phyloP scores from a whole-genome alignment of 257 asterid species.

The Ehretia macrophylla region DNA sequence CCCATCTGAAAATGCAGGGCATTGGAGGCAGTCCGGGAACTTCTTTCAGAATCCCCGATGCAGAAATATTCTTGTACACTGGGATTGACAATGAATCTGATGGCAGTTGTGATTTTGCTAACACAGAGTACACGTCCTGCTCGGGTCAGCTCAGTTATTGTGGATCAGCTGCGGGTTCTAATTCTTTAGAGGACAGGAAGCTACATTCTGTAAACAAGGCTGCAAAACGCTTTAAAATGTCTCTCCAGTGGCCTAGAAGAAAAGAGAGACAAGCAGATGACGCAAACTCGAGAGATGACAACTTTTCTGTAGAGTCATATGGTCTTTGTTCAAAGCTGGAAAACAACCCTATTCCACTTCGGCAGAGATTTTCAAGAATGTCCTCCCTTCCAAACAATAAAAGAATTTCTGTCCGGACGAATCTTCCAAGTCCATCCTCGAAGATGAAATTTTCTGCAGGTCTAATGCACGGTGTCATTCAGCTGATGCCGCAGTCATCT shows the following conservation, averaged over 20 bases:
- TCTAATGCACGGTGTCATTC: conserved; percentile 53
- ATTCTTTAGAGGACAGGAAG: conserved; percentile 29
- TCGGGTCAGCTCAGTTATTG: conserved; percentile 50
- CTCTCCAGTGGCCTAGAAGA: conserved; percentile 42
- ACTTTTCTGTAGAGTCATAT: conserved; percentile 30
- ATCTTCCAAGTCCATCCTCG: conserved; percentile 52
- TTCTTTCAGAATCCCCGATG: conserved; percentile 67
- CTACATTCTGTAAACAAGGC: conserved; percentile 33
- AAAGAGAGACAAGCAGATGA: conserved; percentile 22
- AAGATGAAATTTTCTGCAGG: conserved; percentile 59
- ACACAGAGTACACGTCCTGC: conserved; percentile 32
- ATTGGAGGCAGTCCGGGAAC: conserved; percentile 79
- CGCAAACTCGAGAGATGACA: conserved; percentile 26
- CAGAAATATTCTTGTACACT: conserved; percentile 55
- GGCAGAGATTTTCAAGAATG: conserved; percentile 52
- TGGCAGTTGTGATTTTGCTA: conserved; percentile 31
- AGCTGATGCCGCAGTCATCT: conserved; percentile 37
- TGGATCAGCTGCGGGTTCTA: conserved; percentile 20
- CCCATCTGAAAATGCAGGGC: conserved; percentile 56
- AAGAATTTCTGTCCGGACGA: conserved; percentile 28
- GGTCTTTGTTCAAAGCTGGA: conserved; percentile 17
- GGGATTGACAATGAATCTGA: conserved; percentile 41
- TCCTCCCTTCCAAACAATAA: conserved; percentile 52
- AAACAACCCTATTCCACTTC: conserved; percentile 47
- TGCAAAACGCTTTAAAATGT: conserved; percentile 44